These are phyloP conservation scores for Tolypocladium album DNA, from an alignment of 2,329 filamentous ascomycete species.

Conservation along the genomic window DNA sequence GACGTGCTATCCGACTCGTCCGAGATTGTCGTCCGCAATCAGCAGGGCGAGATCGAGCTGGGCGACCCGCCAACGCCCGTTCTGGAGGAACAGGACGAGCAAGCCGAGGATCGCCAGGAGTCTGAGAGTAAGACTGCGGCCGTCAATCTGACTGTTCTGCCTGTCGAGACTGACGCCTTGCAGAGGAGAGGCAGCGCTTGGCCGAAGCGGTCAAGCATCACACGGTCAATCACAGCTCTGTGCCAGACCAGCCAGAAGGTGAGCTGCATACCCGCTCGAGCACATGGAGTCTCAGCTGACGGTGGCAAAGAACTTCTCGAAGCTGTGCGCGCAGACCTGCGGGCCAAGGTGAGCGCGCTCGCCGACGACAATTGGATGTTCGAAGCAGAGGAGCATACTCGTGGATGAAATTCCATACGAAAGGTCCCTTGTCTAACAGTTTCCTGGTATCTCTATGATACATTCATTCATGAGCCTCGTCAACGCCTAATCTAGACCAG, in stretches of 20 bases:
- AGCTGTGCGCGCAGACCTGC: constrained; percentile 57
- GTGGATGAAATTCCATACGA: constrained; percentile 19
- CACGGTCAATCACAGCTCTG: constrained; percentile 41
- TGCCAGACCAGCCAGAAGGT: constrained; percentile 58
- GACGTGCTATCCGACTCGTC: constrained; percentile 32
- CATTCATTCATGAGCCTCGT: background rate
- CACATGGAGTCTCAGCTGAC: background rate
- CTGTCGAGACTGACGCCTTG: background rate
- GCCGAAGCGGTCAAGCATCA: constrained; percentile 52
- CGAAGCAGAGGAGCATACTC: constrained; percentile 51
- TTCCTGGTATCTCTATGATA: constrained; percentile 2
- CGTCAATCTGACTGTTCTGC: background rate
- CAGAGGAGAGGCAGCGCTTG: constrained; percentile 49
- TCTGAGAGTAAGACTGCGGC: constrained; percentile 33
- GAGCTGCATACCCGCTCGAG: constrained; percentile 11
- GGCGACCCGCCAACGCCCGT: constrained; percentile 42
- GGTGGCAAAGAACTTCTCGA: constrained; percentile 53
- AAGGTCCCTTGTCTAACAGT: constrained; percentile 4
- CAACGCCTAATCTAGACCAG: constrained; percentile 43
- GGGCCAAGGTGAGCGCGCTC: constrained; percentile 60
- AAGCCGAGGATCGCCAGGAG: constrained; percentile 46
- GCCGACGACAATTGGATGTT: constrained; percentile 90
- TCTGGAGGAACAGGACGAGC: constrained; percentile 44
- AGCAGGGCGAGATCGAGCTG: constrained; percentile 53
- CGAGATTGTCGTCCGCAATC: constrained; percentile 53